These are phyloP conservation scores for Zymoseptoria passerinii DNA, from an alignment of 2,329 filamentous ascomycete genomes.

Conservation along the genomic window DNA sequence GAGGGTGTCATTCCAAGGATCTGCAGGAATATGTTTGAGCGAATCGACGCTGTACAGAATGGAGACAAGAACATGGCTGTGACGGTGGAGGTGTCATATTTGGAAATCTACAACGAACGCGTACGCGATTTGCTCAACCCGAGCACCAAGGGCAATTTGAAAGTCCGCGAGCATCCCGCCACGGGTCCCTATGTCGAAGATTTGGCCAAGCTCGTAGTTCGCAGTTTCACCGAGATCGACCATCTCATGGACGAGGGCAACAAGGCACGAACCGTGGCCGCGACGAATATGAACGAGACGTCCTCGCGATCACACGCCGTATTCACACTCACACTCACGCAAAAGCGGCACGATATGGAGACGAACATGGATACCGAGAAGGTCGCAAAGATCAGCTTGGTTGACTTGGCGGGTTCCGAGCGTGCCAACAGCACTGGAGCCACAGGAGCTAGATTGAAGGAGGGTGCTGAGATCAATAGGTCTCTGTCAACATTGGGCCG, in stretches of 20 bases:
- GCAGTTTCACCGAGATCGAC: constrained; percentile 91
- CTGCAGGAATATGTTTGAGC: constrained; percentile 93
- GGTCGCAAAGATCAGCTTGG: constrained; percentile 93
- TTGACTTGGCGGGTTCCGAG: constrained; percentile 96
- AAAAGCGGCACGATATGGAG: constrained; percentile 83
- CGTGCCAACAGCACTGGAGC: constrained; percentile 95
- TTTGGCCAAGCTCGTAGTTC: constrained; percentile 86
- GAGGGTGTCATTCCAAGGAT: constrained; percentile 93
- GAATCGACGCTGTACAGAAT: constrained; percentile 62
- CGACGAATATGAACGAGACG: constrained; percentile 99
- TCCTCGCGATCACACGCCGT: constrained; percentile 97
- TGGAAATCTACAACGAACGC: constrained; percentile 98
- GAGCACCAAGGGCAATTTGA: constrained; percentile 88
- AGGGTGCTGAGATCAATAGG: constrained; percentile 96
- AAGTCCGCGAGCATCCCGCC: constrained; percentile 94
- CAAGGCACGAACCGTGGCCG: constrained; percentile 93
- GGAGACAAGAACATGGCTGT: constrained; percentile 69
- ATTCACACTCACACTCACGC: constrained; percentile 90
- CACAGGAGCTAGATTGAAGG: constrained; percentile 87
- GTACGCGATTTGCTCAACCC: constrained; percentile 94
- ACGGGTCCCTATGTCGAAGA: constrained; percentile 98
- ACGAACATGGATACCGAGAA: constrained; percentile 98
- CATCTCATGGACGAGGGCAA: constrained; percentile 99
- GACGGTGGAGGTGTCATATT: constrained; percentile 94
- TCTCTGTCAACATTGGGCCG: constrained; percentile 92